These are phyloP conservation scores for Clonostachys chloroleuca DNA, from an alignment of 2,329 filamentous ascomycete genomes.

Conservation along the genomic window DNA sequence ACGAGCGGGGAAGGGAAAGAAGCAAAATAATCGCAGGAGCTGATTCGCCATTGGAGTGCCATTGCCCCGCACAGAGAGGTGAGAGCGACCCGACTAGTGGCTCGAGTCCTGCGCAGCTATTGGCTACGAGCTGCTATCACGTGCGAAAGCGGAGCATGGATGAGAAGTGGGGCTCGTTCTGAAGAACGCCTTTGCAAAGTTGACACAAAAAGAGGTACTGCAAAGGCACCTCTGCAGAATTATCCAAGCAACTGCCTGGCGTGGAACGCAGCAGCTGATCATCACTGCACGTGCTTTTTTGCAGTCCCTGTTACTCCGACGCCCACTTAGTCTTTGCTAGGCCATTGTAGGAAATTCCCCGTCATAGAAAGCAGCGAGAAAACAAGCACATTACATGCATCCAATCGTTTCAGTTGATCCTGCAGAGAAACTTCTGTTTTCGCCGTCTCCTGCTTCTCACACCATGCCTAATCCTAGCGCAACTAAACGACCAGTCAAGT, in stretches of 20 bases:
- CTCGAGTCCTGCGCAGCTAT: neutral
- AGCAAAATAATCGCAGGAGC: neutral
- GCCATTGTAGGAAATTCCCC: too few species aligned
- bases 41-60: neutral
- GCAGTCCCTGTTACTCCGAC: neutral
- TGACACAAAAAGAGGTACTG: too few species aligned
- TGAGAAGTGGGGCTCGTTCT: too few species aligned
- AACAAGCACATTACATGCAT: neutral
- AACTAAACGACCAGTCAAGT: slow-evolving; percentile 9
- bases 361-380: too few species aligned
- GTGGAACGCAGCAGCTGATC: too few species aligned
- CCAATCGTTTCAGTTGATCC: neutral
- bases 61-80: neutral
- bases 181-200: too few species aligned
- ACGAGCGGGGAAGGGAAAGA: neutral
- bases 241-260: too few species aligned
- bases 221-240: too few species aligned
- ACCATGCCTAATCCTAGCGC: slow-evolving; percentile 10
- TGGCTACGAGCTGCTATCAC: too few species aligned
- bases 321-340: neutral
- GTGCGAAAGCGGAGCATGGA: too few species aligned
- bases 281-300: too few species aligned
- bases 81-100: neutral
- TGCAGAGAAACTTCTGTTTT: neutral
- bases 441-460: neutral